A percentile compares a stretch with the other conserved stretches of the same genome.
Evolutionary conservation across 75 land plant genomes (phyloP).

Genomic region (Pseudotsuga menziesii): DNA sequence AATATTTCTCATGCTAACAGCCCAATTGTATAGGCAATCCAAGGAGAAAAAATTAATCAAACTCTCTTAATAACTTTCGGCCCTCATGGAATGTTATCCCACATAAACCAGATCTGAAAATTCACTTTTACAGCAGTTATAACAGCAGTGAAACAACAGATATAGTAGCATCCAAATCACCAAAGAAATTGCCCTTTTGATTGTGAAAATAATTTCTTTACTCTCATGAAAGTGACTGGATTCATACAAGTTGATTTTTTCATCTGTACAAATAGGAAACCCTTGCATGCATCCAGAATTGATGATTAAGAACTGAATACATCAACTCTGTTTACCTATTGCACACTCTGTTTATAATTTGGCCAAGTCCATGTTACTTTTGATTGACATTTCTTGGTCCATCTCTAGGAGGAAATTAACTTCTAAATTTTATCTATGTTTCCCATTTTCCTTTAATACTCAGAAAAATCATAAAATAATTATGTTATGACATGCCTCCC

Average conservation of each 20-base stretch:
- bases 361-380: not conserved
- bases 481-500: not conserved
- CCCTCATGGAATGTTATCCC: too few species aligned
- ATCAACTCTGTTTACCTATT: not conserved
- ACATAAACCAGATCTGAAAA: too few species aligned
- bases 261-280: not conserved
- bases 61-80: too few species aligned
- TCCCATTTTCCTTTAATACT: not conserved
- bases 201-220: not conserved
- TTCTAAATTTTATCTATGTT: not conserved
- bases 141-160: too few species aligned
- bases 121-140: too few species aligned
- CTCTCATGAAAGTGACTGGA: not conserved
- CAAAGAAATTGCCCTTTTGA: not conserved
- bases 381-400: not conserved
- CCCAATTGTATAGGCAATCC: too few species aligned
- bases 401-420: not conserved
- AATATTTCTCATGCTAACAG: too few species aligned
- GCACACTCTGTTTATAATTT: not conserved
- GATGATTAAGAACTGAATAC: not conserved
- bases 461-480: not conserved
- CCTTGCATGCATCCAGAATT: not conserved
- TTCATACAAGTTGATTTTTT: not conserved
- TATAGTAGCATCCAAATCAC: too few species aligned
- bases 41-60: too few species aligned